Evolutionary conservation across 208 protist species (phyloP).

Genomic region (Trypanosoma cruzi): DNA sequence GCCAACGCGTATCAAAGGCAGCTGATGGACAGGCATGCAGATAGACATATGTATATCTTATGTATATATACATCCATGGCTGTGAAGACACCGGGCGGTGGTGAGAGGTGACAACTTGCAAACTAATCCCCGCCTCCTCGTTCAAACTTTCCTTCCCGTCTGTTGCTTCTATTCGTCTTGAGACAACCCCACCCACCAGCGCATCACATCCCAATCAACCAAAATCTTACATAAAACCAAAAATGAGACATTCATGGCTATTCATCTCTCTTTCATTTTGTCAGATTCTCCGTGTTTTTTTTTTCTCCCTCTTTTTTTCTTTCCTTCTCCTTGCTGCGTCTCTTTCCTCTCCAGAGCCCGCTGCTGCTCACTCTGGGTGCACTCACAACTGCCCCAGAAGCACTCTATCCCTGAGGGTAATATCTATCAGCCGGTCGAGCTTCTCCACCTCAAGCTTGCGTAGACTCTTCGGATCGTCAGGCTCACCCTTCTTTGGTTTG

Average conservation of each 20-base stretch:
- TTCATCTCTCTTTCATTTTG: neutral
- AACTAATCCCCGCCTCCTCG: neutral
- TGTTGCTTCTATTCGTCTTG: neutral
- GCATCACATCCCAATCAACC: neutral
- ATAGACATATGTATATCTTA: constrained; percentile 11
- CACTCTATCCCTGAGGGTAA: constrained; percentile 91
- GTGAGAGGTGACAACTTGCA: neutral
- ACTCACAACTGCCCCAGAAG: constrained; percentile 50
- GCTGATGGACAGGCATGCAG: neutral
- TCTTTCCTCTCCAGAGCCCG: neutral
- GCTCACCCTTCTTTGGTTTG: constrained; percentile 83
- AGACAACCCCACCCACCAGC: neutral
- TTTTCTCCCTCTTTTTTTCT: neutral
- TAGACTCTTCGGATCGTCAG: constrained; percentile 55
- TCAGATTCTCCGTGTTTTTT: neutral
- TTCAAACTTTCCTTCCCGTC: constrained; percentile 6
- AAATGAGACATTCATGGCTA: neutral
- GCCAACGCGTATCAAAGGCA: neutral
- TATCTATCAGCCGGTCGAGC: constrained; percentile 87
- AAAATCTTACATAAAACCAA: neutral
- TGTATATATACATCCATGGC: neutral
- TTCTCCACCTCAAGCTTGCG: constrained; percentile 87
- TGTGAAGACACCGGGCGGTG: neutral
- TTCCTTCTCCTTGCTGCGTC: neutral
- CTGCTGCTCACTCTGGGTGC: neutral